Evolutionary conservation across 2,329 filamentous ascomycete genomes (phyloP), one percentile per base, ranked within the genome.

Genomic region (Aspergillus awamori): DNA sequence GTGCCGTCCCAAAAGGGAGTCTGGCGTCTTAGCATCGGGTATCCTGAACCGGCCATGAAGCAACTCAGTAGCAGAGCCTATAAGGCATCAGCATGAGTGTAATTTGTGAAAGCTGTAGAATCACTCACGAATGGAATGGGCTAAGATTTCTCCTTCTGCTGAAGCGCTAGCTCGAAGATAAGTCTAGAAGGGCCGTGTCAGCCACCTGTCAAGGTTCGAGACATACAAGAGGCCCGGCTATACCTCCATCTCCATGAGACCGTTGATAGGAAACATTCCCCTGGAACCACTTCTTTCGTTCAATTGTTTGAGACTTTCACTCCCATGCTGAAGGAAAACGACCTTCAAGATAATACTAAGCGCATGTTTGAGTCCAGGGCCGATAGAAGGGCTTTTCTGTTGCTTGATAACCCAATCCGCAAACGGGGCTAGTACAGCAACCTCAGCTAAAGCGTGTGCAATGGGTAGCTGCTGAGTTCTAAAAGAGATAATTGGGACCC

Each of bases 381-480:
- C 30, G 7, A 54, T 30, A 5, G 41, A 20, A 13, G 22, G 8
- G n/a, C 53, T 54, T n/a, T n/a, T 39, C 2, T 33, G 26, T n/a
- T 17, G 13, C 22, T 33, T 30, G 5, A 22, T 49, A 20, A 30
- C 26, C 53, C 43, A 38, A 10, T 60, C 28, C 8, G 62, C 59
- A 24, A 59, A 67, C 8, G 67, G 57, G 3, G 68, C 60, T 5
- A 70, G 60, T 6, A 70, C 69, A 24, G 60, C 54, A 5, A 59
- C 60, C 30, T 66, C 62, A 2, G 68, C 65, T 3, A 71, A 43
- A 1, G 64, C 54, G 36, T 69, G 68, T 11, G 69, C 49, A 17
- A 71, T 65, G 0, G 67, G 69, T 2, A 57, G 63, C 26, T 71
- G 69, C 41, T 71, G 69, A 2, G 68, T 70, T 17, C 67, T 63